Base-by-base conservation (phyloP, 2,329 filamentous ascomycete species). In the Cytospora piceicola region DNA sequence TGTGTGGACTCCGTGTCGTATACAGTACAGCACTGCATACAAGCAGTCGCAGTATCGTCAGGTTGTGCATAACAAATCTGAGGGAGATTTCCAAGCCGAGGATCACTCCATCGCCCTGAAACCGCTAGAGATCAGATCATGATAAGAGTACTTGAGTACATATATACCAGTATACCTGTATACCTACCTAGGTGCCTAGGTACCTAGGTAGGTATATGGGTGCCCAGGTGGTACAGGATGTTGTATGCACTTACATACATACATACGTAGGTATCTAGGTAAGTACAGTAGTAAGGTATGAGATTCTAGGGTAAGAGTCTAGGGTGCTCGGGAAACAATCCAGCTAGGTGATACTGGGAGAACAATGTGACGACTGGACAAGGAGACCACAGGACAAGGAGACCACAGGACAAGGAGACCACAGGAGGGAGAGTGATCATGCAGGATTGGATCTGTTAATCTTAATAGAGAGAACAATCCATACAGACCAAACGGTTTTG, bases 31-130 rank as follows among this genome's bases (percentile, higher is more conserved):
- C 24, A 49, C 11, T 12, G 46, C n/a, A 49, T 24, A 22, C 17
- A n/a, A 6, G 46, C n/a, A 24, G n/a, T 49, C 8, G 46, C 46
- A 49, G 46, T 49, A 24, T 24, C n/a, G 15, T 4, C 34, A 49
- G 46, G 39, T 42, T 42, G 20, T 42, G 39, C 39, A 24, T 12
- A 49, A 12, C n/a, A 11, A 49, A 49, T 67, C 49, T 64, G 64
- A 63, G 49, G 64, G 60, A 57, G 53, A 57, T 49, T 49, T 58
- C 63, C 52, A 27, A 42, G 63, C 49, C 46, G 57, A 61, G 42
- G 61, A 55, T 57, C 52, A 58, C 52, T 52, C 65, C 62, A 61
- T 51, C 52, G 53, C n/a, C 62, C 62, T 65, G 65, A 67, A 65
- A 67, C 62, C 27, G 66, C 66, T 58, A 65, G 12, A 55, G 53